Base-by-base conservation (phyloP, 495 filamentous ascomycete genomes). In the Aspergillus indologenus region DNA sequence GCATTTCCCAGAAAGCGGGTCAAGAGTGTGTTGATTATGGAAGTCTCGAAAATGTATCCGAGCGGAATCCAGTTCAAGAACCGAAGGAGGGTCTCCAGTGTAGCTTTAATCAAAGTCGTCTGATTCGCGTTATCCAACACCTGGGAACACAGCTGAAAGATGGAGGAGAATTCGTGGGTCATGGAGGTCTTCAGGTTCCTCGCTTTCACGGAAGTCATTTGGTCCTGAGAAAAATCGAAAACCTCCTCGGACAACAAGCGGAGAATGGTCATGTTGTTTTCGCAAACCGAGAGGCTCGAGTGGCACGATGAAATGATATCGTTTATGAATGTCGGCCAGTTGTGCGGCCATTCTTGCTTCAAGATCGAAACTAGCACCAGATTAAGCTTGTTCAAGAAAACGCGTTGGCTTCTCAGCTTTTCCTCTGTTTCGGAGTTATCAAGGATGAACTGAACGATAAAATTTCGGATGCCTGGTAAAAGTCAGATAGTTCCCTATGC, bases 261-360 rank as follows among this genome's bases (percentile, higher is more conserved):
- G 43, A 99, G 86, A 59, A 99, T 98, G 45, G 88, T 90, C 95
- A 99, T 99, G 76, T 99, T 99, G 78, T 99, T 99, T 77, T 99
- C 94, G 79, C 94, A 99, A 65, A 98, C 93, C 2, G 94, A 92
- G 29, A 98, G 81, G 72, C 90, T 96, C 56, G 89, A 90, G 65
- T 92, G 91, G 70, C 92, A 97, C 24, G 93, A 95, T 12, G 90
- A 88, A 64, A 98, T 91, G 69, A 99, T 98, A 81, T 99, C 94
- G 74, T 96, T 98, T 83, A 98, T 97, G 73, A 99, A 99, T 8
- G 91, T 96, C 9, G 95, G 94, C 94, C 94, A 99, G 78, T 98
- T 94, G 71, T 97, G 93, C n/a, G 94, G 94, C 94, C 94, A 99
- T 73, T 99, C 94, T 75, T 99, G 94, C 79, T 99, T 99, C 65